These are phyloP conservation scores for Starmerella roubikii DNA, from an alignment of 805 yeast genomes.

Conservation along the genomic window DNA sequence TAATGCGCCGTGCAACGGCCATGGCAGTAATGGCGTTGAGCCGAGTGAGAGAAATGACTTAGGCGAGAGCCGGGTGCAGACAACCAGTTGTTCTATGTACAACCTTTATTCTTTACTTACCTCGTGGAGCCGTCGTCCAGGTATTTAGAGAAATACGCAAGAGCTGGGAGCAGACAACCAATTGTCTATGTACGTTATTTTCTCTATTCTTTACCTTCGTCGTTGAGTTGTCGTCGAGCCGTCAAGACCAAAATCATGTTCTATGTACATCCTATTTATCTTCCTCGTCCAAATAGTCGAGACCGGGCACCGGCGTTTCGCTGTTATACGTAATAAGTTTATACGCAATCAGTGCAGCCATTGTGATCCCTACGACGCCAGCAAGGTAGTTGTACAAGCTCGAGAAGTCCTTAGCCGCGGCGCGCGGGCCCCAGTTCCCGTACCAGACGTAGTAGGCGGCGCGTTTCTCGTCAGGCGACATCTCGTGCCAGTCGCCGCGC, in stretches of 20 bases:
- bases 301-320: constrained; percentile 5
- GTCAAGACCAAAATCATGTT: not conserved
- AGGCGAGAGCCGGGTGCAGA: too few species aligned
- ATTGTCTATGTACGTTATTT: too few species aligned
- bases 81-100: too few species aligned
- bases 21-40: too few species aligned
- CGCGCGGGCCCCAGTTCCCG: constrained; percentile 29
- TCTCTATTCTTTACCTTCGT: not conserved
- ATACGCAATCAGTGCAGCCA: constrained; percentile 21
- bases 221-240: not conserved
- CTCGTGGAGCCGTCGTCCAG: too few species aligned
- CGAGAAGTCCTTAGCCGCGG: constrained; percentile 19
- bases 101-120: too few species aligned
- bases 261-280: not conserved
- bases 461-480: constrained; percentile 24
- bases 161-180: too few species aligned
- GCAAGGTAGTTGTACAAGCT: constrained; percentile 12
- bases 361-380: constrained; percentile 14
- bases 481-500: constrained; percentile 26
- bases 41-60: too few species aligned
- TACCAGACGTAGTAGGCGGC: constrained; percentile 26
- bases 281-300: constrained; percentile 1
- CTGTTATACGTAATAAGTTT: constrained; percentile 12
- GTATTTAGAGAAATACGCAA: too few species aligned
- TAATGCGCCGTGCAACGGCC: too few species aligned